Evolutionary conservation across 495 filamentous ascomycete genomes (phyloP).

Genomic region (Jackrogersella multiformis): DNA sequence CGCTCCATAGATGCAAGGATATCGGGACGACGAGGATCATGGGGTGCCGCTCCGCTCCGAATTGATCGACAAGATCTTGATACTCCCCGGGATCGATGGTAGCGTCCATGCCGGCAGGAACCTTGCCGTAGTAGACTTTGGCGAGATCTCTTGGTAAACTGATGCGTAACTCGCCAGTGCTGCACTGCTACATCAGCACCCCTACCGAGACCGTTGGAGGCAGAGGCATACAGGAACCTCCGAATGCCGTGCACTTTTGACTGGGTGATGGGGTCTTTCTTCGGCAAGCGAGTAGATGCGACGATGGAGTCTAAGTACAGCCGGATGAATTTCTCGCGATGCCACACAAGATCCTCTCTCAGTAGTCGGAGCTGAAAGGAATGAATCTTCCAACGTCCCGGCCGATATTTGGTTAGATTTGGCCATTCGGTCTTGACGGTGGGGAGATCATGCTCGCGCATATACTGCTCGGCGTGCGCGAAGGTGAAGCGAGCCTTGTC

Average conservation of each 20-base stretch:
- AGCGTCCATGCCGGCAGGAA: conserved; percentile 28
- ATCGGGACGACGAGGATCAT: conserved; percentile 39
- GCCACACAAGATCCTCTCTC: conserved; percentile 32
- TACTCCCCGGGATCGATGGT: conserved; percentile 26
- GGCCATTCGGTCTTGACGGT: conserved; percentile 17
- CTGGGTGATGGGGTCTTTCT: conserved; percentile 26
- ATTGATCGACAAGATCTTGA: conserved; percentile 27
- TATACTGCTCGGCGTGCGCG: conserved; percentile 42
- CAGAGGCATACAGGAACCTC: conserved; percentile 16
- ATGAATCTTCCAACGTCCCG: conserved; percentile 16
- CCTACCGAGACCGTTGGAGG: neutral
- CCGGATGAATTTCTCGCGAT: conserved; percentile 35
- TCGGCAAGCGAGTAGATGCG: conserved; percentile 25
- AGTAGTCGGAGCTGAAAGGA: conserved; percentile 19
- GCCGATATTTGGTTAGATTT: conserved; percentile 32
- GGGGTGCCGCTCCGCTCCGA: conserved; percentile 33
- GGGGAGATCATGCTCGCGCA: conserved; percentile 26
- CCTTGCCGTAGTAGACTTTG: conserved; percentile 32
- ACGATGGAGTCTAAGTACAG: conserved; percentile 33
- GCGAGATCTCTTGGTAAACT: conserved; percentile 30
- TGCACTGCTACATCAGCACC: conserved; percentile 8
- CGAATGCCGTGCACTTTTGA: conserved; percentile 11
- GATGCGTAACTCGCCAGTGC: conserved; percentile 24
- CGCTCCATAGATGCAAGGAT: conserved; percentile 33
- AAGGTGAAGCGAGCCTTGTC: conserved; percentile 39